Conservation (phyloP, 306 rosid species). For the Notholithocarpus densiflorus region DNA sequence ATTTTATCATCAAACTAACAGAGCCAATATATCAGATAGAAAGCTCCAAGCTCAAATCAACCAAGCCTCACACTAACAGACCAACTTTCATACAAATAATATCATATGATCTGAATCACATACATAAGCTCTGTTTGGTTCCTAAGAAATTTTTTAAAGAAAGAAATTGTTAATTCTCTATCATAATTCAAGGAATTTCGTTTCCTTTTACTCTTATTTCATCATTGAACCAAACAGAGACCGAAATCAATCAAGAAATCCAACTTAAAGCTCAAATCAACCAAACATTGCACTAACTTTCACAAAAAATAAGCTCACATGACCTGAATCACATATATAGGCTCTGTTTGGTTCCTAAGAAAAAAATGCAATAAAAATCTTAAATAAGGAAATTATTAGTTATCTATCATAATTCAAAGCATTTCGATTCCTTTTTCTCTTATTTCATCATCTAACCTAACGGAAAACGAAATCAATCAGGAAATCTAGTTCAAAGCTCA, state of each 20-base stretch:
- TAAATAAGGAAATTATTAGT: too few species aligned
- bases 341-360: too few species aligned
- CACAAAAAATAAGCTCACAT: too few species aligned
- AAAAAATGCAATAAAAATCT: too few species aligned
- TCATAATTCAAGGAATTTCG: neutral
- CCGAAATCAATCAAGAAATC: neutral
- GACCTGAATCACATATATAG: too few species aligned
- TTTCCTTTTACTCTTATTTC: neutral
- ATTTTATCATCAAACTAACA: neutral
- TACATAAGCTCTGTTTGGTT: neutral
- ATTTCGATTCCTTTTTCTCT: too few species aligned
- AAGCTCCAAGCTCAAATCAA: neutral
- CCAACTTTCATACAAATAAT: too few species aligned
- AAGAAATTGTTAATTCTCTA: neutral
- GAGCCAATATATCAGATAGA: neutral
- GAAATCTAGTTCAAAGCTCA: slow-evolving; percentile 2
- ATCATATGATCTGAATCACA: neutral
- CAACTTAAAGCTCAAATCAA: neutral
- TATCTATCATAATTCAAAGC: too few species aligned
- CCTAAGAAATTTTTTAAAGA: neutral
- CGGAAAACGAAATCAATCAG: neutral
- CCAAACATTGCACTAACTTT: neutral
- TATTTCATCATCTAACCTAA: neutral
- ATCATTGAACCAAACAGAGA: neutral
- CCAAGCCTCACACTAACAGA: neutral